Evolutionary conservation across 1,139 yeast species (phyloP), one percentile per base, ranked within the genome.

Genomic region (Candida glucosophila): DNA sequence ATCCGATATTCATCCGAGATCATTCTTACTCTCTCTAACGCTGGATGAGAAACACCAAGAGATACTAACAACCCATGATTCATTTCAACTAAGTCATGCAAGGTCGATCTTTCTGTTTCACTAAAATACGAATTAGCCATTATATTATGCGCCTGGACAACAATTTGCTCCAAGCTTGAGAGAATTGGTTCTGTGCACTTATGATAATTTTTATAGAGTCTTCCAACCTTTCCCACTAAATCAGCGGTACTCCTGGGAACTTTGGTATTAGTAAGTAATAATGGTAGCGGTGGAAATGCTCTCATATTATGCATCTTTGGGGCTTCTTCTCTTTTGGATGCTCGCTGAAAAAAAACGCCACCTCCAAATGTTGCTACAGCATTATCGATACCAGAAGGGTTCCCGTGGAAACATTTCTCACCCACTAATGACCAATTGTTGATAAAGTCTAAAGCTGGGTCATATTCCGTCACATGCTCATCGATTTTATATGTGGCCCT

Each of bases 361-460:
- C 96, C 96, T 15, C 99, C 99, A 39, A 77, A 77, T 0, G 95
- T 80, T 3, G 98, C 94, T 26, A 90, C 96, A 0, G 96, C 88
- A 45, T 90, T 90, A 49, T 90, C 99, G 29, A 92, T 86, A 10
- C 99, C 99, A 12, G 93, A 79, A 7, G 99, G 99, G 40, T 82
- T 88, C 1, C 98, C 98, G 47, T 90, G 97, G 43, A 86, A 82
- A 49, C 96, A 85, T 44, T 80, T 80, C 52, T 90, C 99, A 20
- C 97, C 97, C 58, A 88, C 65, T 36, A 80, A 78, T 1, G 97
- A 78, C 95, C 96, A 88, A 5, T 64, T 54, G 41, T 90, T 90
- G 33, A 90, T 76, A 39, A 76, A 68, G 6, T 67, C 62, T 21
- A 79, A 66, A 28, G 72, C 77, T 4, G 47, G 41, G 12, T 54